These are phyloP conservation scores for Podospora australis DNA, from an alignment of 495 filamentous ascomycete species.

Conservation along the genomic window DNA sequence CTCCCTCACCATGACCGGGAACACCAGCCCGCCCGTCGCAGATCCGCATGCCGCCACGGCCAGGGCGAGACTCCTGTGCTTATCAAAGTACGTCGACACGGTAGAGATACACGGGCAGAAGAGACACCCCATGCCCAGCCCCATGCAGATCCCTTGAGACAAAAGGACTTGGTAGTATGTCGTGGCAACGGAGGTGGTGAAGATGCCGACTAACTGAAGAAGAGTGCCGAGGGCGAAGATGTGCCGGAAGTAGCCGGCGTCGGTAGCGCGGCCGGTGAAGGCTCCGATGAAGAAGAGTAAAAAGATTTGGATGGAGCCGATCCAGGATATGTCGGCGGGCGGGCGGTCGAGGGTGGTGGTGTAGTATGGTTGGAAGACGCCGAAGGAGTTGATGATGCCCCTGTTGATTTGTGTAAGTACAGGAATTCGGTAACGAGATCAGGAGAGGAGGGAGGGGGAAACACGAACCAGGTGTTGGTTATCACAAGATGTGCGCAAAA, in stretches of 20 bases:
- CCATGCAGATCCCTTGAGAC: slow-evolving; percentile 49
- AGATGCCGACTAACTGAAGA: slow-evolving; percentile 50
- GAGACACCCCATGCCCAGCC: slow-evolving; percentile 51
- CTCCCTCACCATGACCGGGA: slow-evolving; percentile 54
- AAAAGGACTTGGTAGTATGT: slow-evolving; percentile 61
- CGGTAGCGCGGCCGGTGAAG: slow-evolving; percentile 18
- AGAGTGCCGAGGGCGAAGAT: slow-evolving; percentile 6
- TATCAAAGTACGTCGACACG: slow-evolving; percentile 60
- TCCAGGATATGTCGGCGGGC: slow-evolving; percentile 26
- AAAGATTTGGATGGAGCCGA: slow-evolving; percentile 23
- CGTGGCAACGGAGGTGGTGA: slow-evolving; percentile 57
- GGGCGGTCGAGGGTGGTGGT: slow-evolving; percentile 13
- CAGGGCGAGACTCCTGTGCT: slow-evolving; percentile 60
- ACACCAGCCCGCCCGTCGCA: slow-evolving; percentile 61
- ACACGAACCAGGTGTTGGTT: slow-evolving; percentile 1
- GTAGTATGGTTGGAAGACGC: slow-evolving; percentile 28
- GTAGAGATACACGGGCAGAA: slow-evolving; percentile 59
- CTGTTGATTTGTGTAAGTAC: too few relatives aligned
- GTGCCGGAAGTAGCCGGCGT: slow-evolving; percentile 14
- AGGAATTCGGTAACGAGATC: too few relatives aligned
- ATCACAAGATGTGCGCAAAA: slow-evolving; percentile 2
- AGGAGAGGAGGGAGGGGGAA: too few relatives aligned
- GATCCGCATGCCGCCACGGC: slow-evolving; percentile 61
- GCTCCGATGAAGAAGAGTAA: slow-evolving; percentile 22
- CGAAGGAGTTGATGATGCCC: slow-evolving; percentile 31